These are phyloP conservation scores for Crotalaria pallida DNA, from an alignment of 306 rosid genomes.

Conservation along the genomic window DNA sequence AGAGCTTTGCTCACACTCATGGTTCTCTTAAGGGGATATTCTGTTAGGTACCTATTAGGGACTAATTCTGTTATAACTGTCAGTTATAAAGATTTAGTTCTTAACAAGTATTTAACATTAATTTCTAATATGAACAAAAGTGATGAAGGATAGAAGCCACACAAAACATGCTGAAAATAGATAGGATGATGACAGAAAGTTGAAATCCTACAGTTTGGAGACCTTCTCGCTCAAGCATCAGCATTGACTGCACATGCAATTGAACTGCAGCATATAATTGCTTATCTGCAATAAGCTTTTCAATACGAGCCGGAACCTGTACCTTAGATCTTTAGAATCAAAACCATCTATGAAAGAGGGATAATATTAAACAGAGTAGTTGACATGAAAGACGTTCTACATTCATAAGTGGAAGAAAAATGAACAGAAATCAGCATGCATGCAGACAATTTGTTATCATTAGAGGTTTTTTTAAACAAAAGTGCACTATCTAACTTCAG, in stretches of 20 bases:
- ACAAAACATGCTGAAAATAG: not conserved
- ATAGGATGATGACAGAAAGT: conserved; percentile 11
- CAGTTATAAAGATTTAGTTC: no score
- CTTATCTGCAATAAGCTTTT: conserved; percentile 83
- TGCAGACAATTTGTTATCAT: not conserved
- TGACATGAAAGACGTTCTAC: conserved; percentile 3
- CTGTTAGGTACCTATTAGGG: no score
- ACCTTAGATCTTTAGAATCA: conserved; percentile 25
- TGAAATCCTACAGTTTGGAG: conserved; percentile 78
- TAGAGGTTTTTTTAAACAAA: not conserved
- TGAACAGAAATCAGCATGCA: not conserved
- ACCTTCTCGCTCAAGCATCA: conserved; percentile 94
- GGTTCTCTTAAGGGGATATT: conserved; percentile 2
- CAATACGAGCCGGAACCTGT: conserved; percentile 95
- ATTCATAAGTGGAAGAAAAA: not conserved
- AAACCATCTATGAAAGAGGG: conserved; percentile 2
- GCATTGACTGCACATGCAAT: conserved; percentile 76
- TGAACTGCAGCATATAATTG: conserved; percentile 98
- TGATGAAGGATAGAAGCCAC: not conserved
- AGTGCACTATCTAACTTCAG: not conserved
- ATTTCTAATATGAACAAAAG: not conserved
- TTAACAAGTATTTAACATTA: no score
- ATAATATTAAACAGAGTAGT: not conserved
- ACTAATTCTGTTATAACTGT: no score
- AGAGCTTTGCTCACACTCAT: not conserved